These are phyloP conservation scores for Astrothelium subdiscretum DNA, from an alignment of 495 filamentous ascomycete species.

Conservation along the genomic window DNA sequence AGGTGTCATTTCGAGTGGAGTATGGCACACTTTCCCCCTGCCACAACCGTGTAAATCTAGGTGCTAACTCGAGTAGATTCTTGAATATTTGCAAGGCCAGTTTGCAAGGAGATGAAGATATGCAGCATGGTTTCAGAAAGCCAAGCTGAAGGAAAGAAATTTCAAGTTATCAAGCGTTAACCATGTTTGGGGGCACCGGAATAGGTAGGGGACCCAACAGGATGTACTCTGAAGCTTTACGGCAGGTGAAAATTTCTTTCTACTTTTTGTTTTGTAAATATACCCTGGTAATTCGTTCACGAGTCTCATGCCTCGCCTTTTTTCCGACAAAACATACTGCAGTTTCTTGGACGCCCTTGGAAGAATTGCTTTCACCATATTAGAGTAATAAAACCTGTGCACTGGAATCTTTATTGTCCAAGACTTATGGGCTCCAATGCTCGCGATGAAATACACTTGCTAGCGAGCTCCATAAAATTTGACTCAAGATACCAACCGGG, in stretches of 20 bases:
- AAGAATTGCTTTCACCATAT: neutral
- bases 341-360: neutral
- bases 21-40: too few relatives aligned
- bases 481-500: neutral
- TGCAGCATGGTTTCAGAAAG: neutral
- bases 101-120: neutral
- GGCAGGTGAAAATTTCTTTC: neutral
- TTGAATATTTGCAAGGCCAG: neutral
- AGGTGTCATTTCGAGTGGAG: conserved; percentile 31
- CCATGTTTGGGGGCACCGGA: neutral
- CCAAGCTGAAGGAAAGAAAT: neutral
- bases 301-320: neutral
- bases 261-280: neutral
- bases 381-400: neutral
- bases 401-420: too few relatives aligned
- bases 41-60: too few relatives aligned
- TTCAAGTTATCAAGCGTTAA: neutral
- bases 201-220: neutral
- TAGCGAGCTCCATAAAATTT: too few relatives aligned
- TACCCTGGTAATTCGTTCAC: neutral
- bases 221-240: too few relatives aligned
- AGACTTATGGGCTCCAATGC: too few relatives aligned
- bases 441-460: too few relatives aligned
- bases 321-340: neutral
- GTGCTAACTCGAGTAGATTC: neutral